Conservation (phyloP, 148 eudicot genomes). For the Fallopia convolvulus region DNA sequence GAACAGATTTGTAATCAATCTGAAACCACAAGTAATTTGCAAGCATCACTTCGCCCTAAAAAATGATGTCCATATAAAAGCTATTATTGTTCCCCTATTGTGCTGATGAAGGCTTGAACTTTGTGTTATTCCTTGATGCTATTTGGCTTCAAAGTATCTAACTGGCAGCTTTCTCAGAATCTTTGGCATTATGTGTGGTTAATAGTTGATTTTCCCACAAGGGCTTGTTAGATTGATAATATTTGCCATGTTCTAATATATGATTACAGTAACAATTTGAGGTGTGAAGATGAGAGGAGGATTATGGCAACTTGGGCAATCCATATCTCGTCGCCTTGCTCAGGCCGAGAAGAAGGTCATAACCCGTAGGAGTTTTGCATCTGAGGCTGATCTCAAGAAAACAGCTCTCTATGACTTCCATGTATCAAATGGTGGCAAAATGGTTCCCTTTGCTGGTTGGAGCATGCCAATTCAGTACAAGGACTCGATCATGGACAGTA, state of each 20-base stretch:
- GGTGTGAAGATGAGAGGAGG: constrained; percentile 71
- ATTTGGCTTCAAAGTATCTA: not conserved
- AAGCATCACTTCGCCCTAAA: no score
- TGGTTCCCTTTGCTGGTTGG: constrained; percentile 99
- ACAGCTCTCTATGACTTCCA: constrained; percentile 84
- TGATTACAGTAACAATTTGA: not conserved
- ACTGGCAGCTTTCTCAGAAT: not conserved
- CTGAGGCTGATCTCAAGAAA: constrained; percentile 82
- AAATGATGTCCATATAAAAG: no score
- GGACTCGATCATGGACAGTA: constrained; percentile 95
- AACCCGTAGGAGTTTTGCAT: constrained; percentile 58
- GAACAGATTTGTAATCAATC: not conserved
- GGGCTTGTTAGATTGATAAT: no score
- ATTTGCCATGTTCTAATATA: not conserved
- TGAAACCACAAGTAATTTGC: constrained; percentile 2
- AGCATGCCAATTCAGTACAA: constrained; percentile 99
- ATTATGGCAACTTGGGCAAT: constrained; percentile 94
- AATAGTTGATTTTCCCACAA: not conserved
- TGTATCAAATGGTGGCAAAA: constrained; percentile 81
- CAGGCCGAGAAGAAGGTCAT: constrained; percentile 60
- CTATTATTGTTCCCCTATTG: not conserved
- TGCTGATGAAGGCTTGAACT: no score
- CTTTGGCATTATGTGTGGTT: not conserved
- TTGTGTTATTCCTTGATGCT: not conserved
- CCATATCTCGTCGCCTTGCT: constrained; percentile 80